A percentile compares a stretch with the other conserved stretches of the same genome.
Conservation (phyloP, 2,329 filamentous ascomycete species). For the Lanzia echinophila region DNA sequence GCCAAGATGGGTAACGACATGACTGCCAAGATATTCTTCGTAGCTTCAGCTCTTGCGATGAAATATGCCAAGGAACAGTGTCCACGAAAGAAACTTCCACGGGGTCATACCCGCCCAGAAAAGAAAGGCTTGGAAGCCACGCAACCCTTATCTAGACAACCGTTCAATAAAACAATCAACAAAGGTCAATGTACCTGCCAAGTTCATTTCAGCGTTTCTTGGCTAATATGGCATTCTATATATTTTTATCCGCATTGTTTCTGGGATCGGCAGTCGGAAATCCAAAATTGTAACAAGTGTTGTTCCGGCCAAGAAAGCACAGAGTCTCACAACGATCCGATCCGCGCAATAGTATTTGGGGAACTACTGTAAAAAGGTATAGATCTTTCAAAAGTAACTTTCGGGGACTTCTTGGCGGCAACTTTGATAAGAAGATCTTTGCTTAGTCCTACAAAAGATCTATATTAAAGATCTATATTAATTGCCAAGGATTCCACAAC, state of each 20-base stretch:
- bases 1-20: slow-evolving; percentile 5
- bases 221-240: neutral
- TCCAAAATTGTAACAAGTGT: neutral
- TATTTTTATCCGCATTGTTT: neutral
- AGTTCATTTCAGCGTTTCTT: neutral
- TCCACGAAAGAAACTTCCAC: neutral
- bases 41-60: neutral
- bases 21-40: neutral
- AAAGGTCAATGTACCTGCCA: neutral
- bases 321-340: neutral
- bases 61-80: neutral
- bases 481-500: neutral
- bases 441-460: neutral
- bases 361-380: neutral
- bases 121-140: neutral
- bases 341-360: neutral
- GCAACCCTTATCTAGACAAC: neutral
- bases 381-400: neutral
- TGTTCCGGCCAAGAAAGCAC: neutral
- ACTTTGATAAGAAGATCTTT: neutral
- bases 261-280: neutral
- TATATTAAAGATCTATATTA: neutral
- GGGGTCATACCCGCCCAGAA: neutral
- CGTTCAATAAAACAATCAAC: neutral
- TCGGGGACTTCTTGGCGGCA: neutral